These are phyloP conservation scores for Endotrypanum monterogeii DNA, from an alignment of 208 protist species.

Conservation along the genomic window DNA sequence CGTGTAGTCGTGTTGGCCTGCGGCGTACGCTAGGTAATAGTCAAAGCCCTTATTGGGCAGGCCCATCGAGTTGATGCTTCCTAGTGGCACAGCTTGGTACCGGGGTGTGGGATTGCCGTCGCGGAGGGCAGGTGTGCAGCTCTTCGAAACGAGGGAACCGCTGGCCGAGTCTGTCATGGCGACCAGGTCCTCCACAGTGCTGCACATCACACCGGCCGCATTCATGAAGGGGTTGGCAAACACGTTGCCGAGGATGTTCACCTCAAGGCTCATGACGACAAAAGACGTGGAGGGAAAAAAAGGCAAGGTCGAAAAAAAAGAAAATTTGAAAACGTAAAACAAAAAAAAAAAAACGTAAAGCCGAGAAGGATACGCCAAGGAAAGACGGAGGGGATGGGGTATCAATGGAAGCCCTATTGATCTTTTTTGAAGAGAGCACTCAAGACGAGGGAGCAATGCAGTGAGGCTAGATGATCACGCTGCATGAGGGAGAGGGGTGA, in stretches of 20 bases:
- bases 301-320: too few relatives aligned
- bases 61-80: slow-evolving; percentile 91
- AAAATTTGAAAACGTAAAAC: background rate
- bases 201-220: slow-evolving; percentile 83
- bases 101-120: slow-evolving; percentile 86
- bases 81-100: slow-evolving; percentile 67
- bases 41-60: slow-evolving; percentile 87
- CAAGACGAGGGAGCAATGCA: too few relatives aligned
- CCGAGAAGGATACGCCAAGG: too few relatives aligned
- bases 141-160: slow-evolving; percentile 85
- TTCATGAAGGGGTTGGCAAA: slow-evolving; percentile 92
- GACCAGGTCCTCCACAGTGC: slow-evolving; percentile 57
- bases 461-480: background rate
- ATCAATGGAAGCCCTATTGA: background rate
- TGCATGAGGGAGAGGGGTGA: background rate
- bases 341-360: background rate
- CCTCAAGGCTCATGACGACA: slow-evolving; percentile 64
- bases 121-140: slow-evolving; percentile 67
- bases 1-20: slow-evolving; percentile 53
- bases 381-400: too few relatives aligned
- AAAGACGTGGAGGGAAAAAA: background rate
- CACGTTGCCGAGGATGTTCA: slow-evolving; percentile 53
- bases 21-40: slow-evolving; percentile 72
- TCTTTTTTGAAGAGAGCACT: too few relatives aligned
- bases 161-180: slow-evolving; percentile 59